Percentiles rank a stretch among this genome's conserved stretches.
Conservation (phyloP, 2,329 filamentous ascomycete species). For the Amylocarpus encephaloides region DNA sequence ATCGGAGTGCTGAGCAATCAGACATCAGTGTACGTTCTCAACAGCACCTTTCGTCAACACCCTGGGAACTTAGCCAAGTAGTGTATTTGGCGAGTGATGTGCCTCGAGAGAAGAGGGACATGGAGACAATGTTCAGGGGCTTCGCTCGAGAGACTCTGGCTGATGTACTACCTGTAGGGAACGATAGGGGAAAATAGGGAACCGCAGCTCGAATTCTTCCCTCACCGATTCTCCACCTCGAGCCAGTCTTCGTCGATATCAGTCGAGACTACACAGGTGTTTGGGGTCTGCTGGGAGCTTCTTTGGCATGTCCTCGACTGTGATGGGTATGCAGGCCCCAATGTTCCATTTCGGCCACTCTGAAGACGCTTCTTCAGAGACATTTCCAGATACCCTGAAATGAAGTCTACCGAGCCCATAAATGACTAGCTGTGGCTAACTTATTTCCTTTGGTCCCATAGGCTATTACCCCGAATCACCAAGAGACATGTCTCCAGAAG, state of each 20-base stretch:
- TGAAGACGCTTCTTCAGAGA: neutral
- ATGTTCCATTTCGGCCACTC: constrained; percentile 6
- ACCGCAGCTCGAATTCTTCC: constrained; percentile 10
- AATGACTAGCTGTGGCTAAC: constrained; percentile 14
- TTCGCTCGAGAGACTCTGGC: constrained; percentile 12
- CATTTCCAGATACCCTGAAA: neutral
- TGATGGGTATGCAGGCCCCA: constrained; percentile 37
- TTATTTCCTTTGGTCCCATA: constrained; percentile 10
- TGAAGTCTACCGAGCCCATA: neutral
- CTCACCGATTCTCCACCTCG: constrained; percentile 2
- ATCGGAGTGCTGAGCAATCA: constrained; percentile 11
- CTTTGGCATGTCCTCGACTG: constrained; percentile 25
- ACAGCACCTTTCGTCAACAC: constrained; percentile 1
- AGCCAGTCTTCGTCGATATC: neutral
- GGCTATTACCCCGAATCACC: constrained; percentile 30
- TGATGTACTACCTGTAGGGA: constrained; percentile 18
- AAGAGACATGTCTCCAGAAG: constrained; percentile 61
- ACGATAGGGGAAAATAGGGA: constrained; percentile 22
- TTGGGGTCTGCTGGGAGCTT: constrained; percentile 8
- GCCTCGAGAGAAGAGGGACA: neutral
- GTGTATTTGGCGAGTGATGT: neutral
- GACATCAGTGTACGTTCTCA: constrained; percentile 7
- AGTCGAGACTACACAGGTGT: constrained; percentile 7
- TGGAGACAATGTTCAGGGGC: neutral
- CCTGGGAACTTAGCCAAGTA: neutral